Conservation (phyloP, 441 rosid species). For the Pelargonium australe region DNA sequence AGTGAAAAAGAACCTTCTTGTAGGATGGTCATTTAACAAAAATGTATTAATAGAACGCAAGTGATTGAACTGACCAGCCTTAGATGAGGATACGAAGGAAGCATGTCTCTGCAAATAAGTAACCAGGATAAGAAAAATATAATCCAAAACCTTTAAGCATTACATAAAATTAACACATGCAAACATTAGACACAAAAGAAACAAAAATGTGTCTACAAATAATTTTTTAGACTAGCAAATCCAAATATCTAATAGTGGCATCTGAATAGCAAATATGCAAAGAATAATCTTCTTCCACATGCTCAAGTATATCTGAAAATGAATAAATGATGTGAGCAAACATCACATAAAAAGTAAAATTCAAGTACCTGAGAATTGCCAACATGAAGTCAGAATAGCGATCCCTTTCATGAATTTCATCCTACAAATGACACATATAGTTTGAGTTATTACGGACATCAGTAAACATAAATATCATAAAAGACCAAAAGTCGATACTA, state of each 20-base stretch:
- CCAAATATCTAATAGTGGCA: not conserved
- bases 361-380: conserved; percentile 74
- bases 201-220: not conserved
- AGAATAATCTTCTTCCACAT: not conserved
- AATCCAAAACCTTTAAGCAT: not conserved
- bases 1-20: conserved; percentile 9
- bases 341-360: conserved; percentile 10
- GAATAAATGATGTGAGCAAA: conserved; percentile 4
- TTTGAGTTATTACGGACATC: not conserved
- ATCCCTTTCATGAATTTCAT: conserved; percentile 97
- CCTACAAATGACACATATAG: conserved; percentile 38
- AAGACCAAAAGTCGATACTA: not conserved
- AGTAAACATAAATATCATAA: not conserved
- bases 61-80: conserved; percentile 70
- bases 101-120: conserved; percentile 73
- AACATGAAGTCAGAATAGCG: conserved; percentile 86
- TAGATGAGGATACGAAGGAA: conserved; percentile 70
- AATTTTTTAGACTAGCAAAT: not conserved
- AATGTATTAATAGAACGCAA: conserved; percentile 15
- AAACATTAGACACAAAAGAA: not conserved
- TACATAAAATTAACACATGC: not conserved
- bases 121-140: conserved; percentile 18
- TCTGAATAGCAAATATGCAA: not conserved
- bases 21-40: not conserved
- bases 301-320: not conserved